A percentile compares a stretch with the other conserved stretches of the same genome.
These are phyloP conservation scores for Incumbomyces lentus DNA, from an alignment of 2,329 filamentous ascomycete species.

Conservation along the genomic window DNA sequence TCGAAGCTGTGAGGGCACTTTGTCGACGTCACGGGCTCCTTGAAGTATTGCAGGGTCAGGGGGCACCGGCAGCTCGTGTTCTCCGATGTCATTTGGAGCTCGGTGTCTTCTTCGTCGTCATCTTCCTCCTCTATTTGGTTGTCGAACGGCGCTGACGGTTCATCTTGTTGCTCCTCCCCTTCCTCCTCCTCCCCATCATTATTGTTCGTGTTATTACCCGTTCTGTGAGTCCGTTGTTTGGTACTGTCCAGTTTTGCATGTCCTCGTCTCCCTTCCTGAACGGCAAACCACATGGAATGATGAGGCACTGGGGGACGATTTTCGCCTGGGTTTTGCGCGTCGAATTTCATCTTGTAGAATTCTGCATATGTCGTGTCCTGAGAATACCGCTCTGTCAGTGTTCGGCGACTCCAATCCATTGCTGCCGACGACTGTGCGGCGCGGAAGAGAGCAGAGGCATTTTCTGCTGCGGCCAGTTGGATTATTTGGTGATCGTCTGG, in stretches of 20 bases:
- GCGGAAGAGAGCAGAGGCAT: conserved; percentile 12
- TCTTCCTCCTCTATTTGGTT: background rate
- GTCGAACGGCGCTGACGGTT: background rate
- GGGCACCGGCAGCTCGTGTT: conserved; percentile 38
- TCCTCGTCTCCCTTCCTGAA: conserved; percentile 32
- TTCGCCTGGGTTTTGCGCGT: conserved; percentile 46
- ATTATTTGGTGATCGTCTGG: conserved; percentile 29
- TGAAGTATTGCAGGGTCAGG: conserved; percentile 36
- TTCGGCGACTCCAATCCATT: conserved; percentile 18
- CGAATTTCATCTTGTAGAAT: conserved; percentile 53
- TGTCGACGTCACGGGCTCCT: conserved; percentile 37
- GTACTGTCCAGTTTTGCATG: conserved; percentile 8
- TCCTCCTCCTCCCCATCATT: too few relatives aligned
- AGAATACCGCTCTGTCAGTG: conserved; percentile 39
- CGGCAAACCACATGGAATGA: conserved; percentile 52
- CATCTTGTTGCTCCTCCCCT: background rate
- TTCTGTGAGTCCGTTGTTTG: conserved; percentile 11
- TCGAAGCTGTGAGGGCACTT: conserved; percentile 44
- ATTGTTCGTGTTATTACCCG: conserved; percentile 21
- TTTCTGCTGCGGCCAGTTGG: conserved; percentile 1
- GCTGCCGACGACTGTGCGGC: conserved; percentile 22
- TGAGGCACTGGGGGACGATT: conserved; percentile 45
- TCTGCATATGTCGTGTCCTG: conserved; percentile 49
- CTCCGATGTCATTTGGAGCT: conserved; percentile 36
- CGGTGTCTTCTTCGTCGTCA: conserved; percentile 27